A percentile compares a stretch with the other conserved stretches of the same genome.
Evolutionary conservation across 2,329 filamentous ascomycete genomes (phyloP).

Genomic region (Epichloe hybrida): DNA sequence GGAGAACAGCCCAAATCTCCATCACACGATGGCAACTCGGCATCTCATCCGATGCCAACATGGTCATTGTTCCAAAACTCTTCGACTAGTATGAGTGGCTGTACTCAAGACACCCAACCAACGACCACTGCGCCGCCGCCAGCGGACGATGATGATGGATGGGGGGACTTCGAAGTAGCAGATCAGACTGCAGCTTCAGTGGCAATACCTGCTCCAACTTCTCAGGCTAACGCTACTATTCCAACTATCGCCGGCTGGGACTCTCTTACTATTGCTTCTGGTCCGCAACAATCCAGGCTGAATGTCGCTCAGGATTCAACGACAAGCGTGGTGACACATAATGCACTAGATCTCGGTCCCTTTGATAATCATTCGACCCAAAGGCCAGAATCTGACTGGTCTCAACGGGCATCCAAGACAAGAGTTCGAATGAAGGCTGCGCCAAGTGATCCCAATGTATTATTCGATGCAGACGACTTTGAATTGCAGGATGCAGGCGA

Average conservation of each 20-base stretch:
- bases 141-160: conserved; percentile 45
- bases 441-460: conserved; percentile 35
- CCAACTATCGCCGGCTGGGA: not conserved
- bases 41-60: conserved; percentile 12
- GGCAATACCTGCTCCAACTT: not conserved
- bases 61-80: conserved; percentile 20
- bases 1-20: conserved; percentile 6
- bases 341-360: not conserved
- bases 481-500: conserved; percentile 26
- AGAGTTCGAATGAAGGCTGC: conserved; percentile 13
- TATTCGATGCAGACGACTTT: conserved; percentile 53
- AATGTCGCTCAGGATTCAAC: not conserved
- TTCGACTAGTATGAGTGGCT: conserved; percentile 9
- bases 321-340: not conserved
- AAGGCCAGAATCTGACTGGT: conserved; percentile 8
- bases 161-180: conserved; percentile 55
- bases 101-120: conserved; percentile 5
- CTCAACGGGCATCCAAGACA: conserved; percentile 6
- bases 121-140: not conserved
- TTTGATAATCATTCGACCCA: not conserved
- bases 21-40: conserved; percentile 6
- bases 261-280: not conserved
- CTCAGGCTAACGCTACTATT: not conserved
- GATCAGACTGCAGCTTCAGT: conserved; percentile 12
- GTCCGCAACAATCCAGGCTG: not conserved